Conservation (phyloP, 768 basidiomycete genomes). For the Lyophyllum shimeji region DNA sequence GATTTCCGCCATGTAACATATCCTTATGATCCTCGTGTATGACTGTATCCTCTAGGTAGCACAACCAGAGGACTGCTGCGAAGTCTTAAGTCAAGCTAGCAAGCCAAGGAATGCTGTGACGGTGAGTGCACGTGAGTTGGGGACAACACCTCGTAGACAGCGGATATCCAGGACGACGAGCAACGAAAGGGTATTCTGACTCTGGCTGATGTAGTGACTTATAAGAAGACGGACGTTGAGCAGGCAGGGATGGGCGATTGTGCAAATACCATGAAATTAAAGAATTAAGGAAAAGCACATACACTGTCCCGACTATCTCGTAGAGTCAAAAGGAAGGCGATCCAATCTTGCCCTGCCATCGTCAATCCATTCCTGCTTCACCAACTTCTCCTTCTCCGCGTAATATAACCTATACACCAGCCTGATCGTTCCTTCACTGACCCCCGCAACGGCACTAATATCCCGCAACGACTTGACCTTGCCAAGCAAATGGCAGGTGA, state of each 20-base stretch:
- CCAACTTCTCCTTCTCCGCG: conserved; percentile 69
- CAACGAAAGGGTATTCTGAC: no score
- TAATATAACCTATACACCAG: conserved; percentile 83
- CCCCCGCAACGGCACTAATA: conserved; percentile 88
- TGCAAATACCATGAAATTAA: neutral
- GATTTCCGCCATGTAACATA: no score
- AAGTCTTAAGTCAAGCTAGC: no score
- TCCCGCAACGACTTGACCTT: conserved; percentile 76
- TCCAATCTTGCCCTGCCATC: conserved; percentile 67
- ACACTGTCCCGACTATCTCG: conserved; percentile 28
- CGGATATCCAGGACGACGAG: no score
- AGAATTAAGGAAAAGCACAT: conserved; percentile 9
- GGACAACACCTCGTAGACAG: no score
- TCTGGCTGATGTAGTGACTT: no score
- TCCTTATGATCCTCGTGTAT: no score
- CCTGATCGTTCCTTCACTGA: conserved; percentile 95
- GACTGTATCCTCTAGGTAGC: no score
- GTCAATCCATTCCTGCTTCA: conserved; percentile 85
- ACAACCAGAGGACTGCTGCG: no score
- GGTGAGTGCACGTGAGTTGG: no score
- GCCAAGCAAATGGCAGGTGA: conserved; percentile 82
- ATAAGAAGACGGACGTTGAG: no score
- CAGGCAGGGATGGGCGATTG: neutral
- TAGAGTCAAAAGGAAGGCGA: conserved; percentile 40
- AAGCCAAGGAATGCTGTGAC: no score